These are phyloP conservation scores for Houttuynia cordata DNA, from an alignment of 164 flowering plant species.

Conservation along the genomic window DNA sequence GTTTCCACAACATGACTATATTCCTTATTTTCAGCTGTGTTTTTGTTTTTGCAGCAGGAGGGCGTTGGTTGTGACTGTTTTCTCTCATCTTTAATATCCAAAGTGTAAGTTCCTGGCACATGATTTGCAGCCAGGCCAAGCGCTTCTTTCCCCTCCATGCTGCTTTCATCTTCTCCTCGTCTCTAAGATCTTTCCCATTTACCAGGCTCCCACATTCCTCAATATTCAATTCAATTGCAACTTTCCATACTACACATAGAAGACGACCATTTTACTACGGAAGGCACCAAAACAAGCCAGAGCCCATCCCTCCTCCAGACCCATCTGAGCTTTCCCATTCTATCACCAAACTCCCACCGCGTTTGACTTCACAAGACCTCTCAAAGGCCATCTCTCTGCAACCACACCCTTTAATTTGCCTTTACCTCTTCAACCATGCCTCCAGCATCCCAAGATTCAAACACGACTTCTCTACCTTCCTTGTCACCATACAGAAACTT, in stretches of 20 bases:
- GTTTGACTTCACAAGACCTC: constrained; percentile 65
- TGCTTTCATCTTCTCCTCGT: no score
- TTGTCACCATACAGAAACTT: constrained; percentile 57
- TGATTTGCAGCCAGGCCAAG: no score
- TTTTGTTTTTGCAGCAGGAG: no score
- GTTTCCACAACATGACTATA: no score
- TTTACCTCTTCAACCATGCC: constrained; percentile 78
- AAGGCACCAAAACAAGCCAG: constrained; percentile 1
- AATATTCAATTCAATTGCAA: not conserved
- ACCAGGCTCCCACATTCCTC: not conserved
- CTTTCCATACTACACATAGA: not conserved
- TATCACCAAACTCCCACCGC: constrained; percentile 48
- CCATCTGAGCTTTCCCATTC: constrained; percentile 22
- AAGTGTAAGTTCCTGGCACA: no score
- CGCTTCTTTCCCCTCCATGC: no score
- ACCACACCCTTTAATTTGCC: constrained; percentile 55
- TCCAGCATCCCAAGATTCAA: constrained; percentile 68
- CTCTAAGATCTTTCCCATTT: no score
- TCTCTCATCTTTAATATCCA: no score
- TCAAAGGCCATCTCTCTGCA: constrained; percentile 26
- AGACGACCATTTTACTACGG: not conserved
- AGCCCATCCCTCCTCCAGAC: constrained; percentile 2
- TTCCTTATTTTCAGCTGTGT: no score
- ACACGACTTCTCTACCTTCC: constrained; percentile 49
- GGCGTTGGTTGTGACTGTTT: no score